Conservation (phyloP, 805 yeast genomes). For the Lachancea meyersii region DNA sequence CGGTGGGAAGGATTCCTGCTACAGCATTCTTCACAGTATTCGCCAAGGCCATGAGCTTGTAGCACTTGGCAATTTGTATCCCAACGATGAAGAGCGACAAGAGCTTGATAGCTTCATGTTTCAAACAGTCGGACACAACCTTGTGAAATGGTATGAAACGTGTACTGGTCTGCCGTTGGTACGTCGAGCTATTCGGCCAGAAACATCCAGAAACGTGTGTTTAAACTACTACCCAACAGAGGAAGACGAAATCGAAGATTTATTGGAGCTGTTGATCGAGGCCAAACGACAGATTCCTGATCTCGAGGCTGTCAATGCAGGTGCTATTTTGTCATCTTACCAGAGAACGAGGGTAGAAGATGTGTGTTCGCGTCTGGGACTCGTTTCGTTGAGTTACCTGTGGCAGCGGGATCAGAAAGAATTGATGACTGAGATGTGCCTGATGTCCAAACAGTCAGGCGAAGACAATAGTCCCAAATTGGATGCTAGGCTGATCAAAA, state of each 20-base stretch:
- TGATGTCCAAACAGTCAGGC: conserved; percentile 24
- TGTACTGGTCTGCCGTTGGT: conserved; percentile 79
- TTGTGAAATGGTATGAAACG: conserved; percentile 55
- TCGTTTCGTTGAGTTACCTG: conserved; percentile 65
- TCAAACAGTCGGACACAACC: conserved; percentile 92
- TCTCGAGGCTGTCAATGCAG: conserved; percentile 82
- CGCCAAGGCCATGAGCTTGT: conserved; percentile 76
- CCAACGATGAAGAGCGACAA: conserved; percentile 43
- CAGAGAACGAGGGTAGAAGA: conserved; percentile 91
- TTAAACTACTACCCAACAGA: conserved; percentile 64
- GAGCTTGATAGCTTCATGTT: conserved; percentile 95
- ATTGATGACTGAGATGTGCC: conserved; percentile 76
- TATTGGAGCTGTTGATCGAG: conserved; percentile 45
- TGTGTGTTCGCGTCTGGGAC: conserved; percentile 69
- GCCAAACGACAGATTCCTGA: conserved; percentile 59
- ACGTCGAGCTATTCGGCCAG: conserved; percentile 51
- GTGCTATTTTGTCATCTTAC: conserved; percentile 93
- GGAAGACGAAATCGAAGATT: conserved; percentile 85
- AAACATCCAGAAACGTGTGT: conserved; percentile 54
- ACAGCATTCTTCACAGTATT: conserved; percentile 80
- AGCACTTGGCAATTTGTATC: conserved; percentile 81
- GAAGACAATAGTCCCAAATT: conserved; percentile 21
- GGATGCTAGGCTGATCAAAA: conserved; percentile 85
- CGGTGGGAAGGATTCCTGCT: conserved; percentile 96
- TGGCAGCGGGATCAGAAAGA: conserved; percentile 88